A percentile compares a stretch with the other conserved stretches of the same genome.
phyloP scores from a whole-genome alignment of 306 rosid species.

The Malus orientalis region DNA sequence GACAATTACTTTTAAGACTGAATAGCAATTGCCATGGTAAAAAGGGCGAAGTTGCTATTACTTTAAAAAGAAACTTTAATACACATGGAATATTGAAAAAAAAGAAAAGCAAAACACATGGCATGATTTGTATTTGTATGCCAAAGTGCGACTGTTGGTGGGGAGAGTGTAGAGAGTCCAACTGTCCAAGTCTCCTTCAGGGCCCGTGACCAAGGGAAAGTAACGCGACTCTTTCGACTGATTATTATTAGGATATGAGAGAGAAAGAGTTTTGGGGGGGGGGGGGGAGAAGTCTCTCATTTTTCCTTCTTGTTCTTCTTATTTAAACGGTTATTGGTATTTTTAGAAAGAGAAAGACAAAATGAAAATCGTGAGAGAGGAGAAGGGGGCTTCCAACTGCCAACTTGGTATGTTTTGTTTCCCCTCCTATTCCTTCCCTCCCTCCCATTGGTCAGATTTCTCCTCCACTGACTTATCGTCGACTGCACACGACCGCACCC shows the following conservation, averaged over 20 bases:
- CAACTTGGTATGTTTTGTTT: slow-evolving; percentile 21
- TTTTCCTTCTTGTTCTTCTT: no score
- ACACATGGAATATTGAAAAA: no score
- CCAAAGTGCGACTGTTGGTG: neutral
- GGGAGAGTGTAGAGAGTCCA: neutral
- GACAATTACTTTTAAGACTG: no score
- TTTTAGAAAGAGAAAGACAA: no score
- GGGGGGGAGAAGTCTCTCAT: no score
- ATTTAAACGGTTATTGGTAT: no score
- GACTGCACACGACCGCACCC: slow-evolving; percentile 35
- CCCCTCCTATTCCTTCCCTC: neutral
- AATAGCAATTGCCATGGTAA: no score
- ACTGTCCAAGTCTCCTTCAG: neutral
- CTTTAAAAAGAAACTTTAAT: no score
- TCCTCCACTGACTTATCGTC: slow-evolving; percentile 19
- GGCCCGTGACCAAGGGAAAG: neutral
- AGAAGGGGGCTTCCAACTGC: neutral
- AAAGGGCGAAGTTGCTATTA: no score
- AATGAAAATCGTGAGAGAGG: no score
- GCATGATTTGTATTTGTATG: neutral
- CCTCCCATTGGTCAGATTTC: slow-evolving; percentile 8
- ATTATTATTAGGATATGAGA: no score
- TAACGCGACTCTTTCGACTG: neutral
- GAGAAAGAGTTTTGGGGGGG: no score
- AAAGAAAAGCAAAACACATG: neutral